Evolutionary conservation across 371 early-diverging fungal genomes (phyloP).

Genomic region (Mortierella sp.): DNA sequence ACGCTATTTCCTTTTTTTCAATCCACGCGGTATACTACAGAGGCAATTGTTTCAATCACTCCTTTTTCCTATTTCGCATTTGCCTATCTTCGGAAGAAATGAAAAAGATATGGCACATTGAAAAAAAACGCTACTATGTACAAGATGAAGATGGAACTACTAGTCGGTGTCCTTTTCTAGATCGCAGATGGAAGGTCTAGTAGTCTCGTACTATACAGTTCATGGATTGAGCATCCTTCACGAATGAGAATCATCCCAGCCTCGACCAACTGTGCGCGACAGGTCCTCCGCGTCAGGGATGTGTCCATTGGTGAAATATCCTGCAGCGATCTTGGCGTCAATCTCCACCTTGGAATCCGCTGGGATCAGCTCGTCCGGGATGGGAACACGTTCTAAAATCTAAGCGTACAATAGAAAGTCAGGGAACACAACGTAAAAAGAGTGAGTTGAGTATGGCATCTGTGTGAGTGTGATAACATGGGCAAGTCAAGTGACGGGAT

Average conservation of each 20-base stretch:
- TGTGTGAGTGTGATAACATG: not conserved
- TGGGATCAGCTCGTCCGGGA: conserved; percentile 94
- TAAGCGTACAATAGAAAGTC: conserved; percentile 62
- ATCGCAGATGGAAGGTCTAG: too few species aligned
- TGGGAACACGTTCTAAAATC: conserved; percentile 91
- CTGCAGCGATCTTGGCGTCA: conserved; percentile 96
- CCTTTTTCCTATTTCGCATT: not conserved
- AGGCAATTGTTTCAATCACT: not conserved
- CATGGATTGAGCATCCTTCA: not conserved
- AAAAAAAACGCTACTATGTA: not conserved
- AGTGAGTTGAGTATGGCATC: not conserved
- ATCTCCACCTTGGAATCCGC: conserved; percentile 96
- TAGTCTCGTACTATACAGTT: too few species aligned
- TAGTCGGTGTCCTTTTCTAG: too few species aligned
- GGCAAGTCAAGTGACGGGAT: not conserved
- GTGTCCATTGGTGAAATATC: conserved; percentile 87
- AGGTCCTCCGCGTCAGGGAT: conserved; percentile 73
- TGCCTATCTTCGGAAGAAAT: not conserved
- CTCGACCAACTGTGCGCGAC: conserved; percentile 81
- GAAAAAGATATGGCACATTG: not conserved
- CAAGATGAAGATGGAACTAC: too few species aligned
- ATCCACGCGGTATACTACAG: not conserved
- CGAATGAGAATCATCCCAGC: conserved; percentile 75
- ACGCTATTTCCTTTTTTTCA: not conserved
- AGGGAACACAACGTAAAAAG: not conserved